Evolutionary conservation across 1,139 yeast genomes (phyloP), one percentile per base, ranked within the genome.

Genomic region (Taphrina communis): DNA sequence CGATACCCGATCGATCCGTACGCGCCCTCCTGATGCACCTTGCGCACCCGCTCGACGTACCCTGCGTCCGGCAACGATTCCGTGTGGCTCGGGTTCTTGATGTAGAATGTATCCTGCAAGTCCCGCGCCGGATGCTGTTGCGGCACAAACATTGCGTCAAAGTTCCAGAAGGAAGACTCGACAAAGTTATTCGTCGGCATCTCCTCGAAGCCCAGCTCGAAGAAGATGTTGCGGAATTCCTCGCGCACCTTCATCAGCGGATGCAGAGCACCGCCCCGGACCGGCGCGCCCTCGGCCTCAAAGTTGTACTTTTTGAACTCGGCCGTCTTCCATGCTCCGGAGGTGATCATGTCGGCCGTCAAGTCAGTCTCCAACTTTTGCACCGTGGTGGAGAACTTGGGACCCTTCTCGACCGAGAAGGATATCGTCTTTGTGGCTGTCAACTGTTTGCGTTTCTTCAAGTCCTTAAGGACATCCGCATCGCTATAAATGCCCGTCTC

Each of bases 61-160:
- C 82, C 80, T 77, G 84, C 83, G 79, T 94, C 98, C 73, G 86
- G 87, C 63, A 98, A 98, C 50, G 66, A 52, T 71, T 87, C 88
- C 66, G 97, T 96, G 72, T 79, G 82, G 65, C 81, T 82, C 52
- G 99, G 99, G 78, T 94, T 97, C 79, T 92, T 93, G 81, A 95
- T 84, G 81, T 94, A 94, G 82, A 94, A 94, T 70, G 99, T 94
- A 80, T 94, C 99, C 81, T 94, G 99, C 78, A 94, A 84, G 79
- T 94, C 99, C 83, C 99, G 89, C 62, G 99, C 99, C 42, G 99
- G 99, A 82, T 94, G 99, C 82, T 94, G 98, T 82, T 94, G 99
- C 70, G 99, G 99, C 68, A 94, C 99, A 77, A 82, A 94, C 76
- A 94, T 84, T 3, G 99, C 86, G 79, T 94, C 99, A 77, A 94